Evolutionary conservation across 1,284 basidiomycete genomes (phyloP), one percentile per base, ranked within the genome.

Genomic region (Chondrostereum purpureum): DNA sequence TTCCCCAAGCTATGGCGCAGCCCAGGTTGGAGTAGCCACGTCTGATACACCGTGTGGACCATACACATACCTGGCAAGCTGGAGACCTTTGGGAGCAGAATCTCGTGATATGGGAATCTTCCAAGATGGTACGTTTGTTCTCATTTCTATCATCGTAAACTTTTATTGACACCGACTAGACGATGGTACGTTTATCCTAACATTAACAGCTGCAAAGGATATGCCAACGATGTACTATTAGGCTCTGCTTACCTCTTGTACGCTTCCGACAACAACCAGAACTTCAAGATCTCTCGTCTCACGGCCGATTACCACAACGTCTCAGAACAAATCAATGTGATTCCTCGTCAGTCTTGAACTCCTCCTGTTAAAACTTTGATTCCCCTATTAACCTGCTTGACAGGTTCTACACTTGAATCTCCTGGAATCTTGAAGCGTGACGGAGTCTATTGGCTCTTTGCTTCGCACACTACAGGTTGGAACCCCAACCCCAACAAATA

Each of bases 181-280:
- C 58, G 67, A 75, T 51, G 61, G 71, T 72, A 55, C 22, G 58
- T n/a, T n/a, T n/a, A n/a, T n/a, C n/a, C n/a, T n/a, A n/a, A n/a
- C n/a, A n/a, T n/a, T n/a, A n/a, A n/a, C n/a, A n/a, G n/a, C n/a
- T 48, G 12, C 12, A 34, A 2, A 16, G 16, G 8, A 19, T 18
- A 12, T 1, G n/a, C 22, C 27, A 31, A 31, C 27, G 8, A 8
- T n/a, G n/a, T 31, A 8, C 27, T 31, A 31, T 31, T 20, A 52
- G 50, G 47, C 20, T 73, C 71, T 0, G 66, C 76, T 4, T 82
- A 81, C 55, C 65, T 83, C 10, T 66, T 81, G 8, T 82, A 79
- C 53, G 78, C 80, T 8, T 80, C 77, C 2, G 79, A 82, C 61
- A 78, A 79, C 58, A 82, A 83, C 58, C 76, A 79, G 59, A 75